Percentiles rank a stretch among this genome's conserved stretches.
Conservation (phyloP, 768 basidiomycete genomes). For the Amanita fuliginea region DNA sequence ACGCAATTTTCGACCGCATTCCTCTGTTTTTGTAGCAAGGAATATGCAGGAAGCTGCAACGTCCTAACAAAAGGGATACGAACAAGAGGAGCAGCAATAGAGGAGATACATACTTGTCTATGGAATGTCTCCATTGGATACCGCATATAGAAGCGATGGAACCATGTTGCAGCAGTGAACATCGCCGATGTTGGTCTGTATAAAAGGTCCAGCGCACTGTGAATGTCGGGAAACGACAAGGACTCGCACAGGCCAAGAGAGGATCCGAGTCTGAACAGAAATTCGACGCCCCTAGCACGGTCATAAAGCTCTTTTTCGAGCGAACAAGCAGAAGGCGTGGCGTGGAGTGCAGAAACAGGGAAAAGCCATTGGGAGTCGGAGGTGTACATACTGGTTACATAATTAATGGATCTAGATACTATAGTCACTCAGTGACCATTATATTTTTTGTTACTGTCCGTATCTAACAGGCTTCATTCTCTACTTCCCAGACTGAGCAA, state of each 20-base stretch:
- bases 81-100: conserved; percentile 7
- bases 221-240: conserved; percentile 6
- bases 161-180: conserved; percentile 84
- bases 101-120: conserved; percentile 44
- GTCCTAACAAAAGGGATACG: conserved; percentile 34
- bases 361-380: conserved; percentile 61
- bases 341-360: conserved; percentile 41
- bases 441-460: neutral
- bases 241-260: conserved; percentile 62
- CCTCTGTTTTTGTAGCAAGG: conserved; percentile 86
- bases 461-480: neutral
- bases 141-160: conserved; percentile 87
- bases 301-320: conserved; percentile 67
- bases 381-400: conserved; percentile 10
- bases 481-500: neutral
- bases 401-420: neutral
- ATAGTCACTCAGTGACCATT: neutral
- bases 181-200: conserved; percentile 69
- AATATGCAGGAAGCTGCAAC: conserved; percentile 82
- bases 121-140: conserved; percentile 76
- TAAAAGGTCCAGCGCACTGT: conserved; percentile 9
- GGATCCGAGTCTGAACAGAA: conserved; percentile 73
- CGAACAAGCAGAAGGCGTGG: conserved; percentile 49
- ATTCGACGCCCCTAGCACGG: conserved; percentile 73
- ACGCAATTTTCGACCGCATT: conserved; percentile 77